phyloP scores from a whole-genome alignment of 2,329 filamentous ascomycete species.

The Colletotrichum spaethianum region DNA sequence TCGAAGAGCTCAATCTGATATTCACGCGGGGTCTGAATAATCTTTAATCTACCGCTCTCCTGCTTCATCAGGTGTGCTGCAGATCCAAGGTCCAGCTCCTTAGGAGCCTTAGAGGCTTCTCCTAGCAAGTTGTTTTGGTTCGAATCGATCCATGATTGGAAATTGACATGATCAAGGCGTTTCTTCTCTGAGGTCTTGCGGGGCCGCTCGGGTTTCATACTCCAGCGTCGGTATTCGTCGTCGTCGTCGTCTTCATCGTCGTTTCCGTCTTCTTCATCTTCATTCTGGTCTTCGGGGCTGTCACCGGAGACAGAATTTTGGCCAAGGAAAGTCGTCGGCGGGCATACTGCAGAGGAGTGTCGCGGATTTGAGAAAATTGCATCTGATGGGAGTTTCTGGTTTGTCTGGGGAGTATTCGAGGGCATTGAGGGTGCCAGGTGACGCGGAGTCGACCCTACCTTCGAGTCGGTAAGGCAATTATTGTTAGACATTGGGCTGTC shows the following conservation, averaged over 20 bases:
- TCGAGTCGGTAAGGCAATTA: background rate
- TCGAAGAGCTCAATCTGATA: conserved; percentile 96
- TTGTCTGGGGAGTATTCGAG: background rate
- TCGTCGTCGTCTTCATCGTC: background rate
- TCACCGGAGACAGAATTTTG: background rate
- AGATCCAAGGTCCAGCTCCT: conserved; percentile 50
- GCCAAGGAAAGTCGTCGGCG: background rate
- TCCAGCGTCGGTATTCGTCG: conserved; percentile 46
- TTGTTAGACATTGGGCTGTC: background rate
- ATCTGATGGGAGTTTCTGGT: background rate
- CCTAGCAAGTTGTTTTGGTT: conserved; percentile 55
- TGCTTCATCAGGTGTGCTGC: conserved; percentile 50
- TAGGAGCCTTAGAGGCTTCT: conserved; percentile 44
- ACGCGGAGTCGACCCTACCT: background rate
- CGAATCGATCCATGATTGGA: conserved; percentile 59
- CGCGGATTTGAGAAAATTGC: background rate
- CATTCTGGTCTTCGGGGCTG: background rate
- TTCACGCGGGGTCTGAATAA: conserved; percentile 85
- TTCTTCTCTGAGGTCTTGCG: conserved; percentile 62
- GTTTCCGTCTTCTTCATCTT: background rate
- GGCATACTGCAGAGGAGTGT: too few species aligned
- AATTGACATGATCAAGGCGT: conserved; percentile 64
- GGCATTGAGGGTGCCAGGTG: background rate
- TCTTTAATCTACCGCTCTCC: conserved; percentile 60
- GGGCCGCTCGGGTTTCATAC: conserved; percentile 49